Conservation (phyloP, 768 basidiomycete species). For the Amanita phalloides region DNA sequence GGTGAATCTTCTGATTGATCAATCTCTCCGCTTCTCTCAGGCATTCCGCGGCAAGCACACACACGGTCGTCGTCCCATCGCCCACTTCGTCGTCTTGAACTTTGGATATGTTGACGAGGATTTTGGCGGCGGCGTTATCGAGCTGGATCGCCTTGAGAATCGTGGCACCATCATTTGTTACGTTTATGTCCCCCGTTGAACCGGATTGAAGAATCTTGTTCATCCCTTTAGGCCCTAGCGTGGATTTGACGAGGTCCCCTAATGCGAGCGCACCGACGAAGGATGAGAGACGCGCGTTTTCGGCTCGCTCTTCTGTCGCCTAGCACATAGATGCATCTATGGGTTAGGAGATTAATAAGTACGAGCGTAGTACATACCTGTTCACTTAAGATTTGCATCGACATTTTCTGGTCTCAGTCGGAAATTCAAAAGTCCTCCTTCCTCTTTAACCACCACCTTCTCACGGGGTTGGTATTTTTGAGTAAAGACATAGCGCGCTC, state of each 20-base stretch:
- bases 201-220: constrained; percentile 97
- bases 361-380: constrained; percentile 9
- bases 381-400: constrained; percentile 19
- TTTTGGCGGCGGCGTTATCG: constrained; percentile 98
- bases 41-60: constrained; percentile 86
- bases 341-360: background rate
- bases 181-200: constrained; percentile 85
- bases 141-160: constrained; percentile 96
- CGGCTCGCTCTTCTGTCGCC: constrained; percentile 92
- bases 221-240: constrained; percentile 98
- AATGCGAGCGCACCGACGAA: constrained; percentile 97
- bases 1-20: constrained; percentile 87
- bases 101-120: constrained; percentile 98
- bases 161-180: constrained; percentile 98
- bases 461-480: too few species aligned
- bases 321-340: constrained; percentile 12
- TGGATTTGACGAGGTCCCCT: constrained; percentile 97
- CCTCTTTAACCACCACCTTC: too few species aligned
- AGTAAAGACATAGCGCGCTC: too few species aligned
- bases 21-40: constrained; percentile 93
- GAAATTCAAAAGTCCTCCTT: too few species aligned
- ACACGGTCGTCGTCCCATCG: constrained; percentile 88
- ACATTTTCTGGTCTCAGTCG: constrained; percentile 8
- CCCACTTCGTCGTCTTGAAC: constrained; percentile 99
- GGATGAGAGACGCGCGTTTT: constrained; percentile 95